A percentile compares a stretch with the other conserved stretches of the same genome.
phyloP scores from a whole-genome alignment of 768 basidiomycete species.

The Tulasnella sp. region DNA sequence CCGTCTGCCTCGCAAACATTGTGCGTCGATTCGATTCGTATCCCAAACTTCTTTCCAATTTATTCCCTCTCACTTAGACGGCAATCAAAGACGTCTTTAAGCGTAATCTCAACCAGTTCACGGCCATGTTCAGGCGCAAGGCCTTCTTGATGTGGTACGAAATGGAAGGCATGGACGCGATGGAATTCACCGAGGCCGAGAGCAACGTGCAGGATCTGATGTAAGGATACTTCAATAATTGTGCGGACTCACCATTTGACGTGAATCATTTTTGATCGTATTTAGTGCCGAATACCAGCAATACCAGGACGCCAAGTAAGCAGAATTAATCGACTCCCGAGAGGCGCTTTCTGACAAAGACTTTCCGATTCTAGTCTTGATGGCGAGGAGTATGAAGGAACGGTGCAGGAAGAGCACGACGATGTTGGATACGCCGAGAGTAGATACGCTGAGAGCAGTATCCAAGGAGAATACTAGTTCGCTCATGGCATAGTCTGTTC shows the following conservation, averaged over 20 bases:
- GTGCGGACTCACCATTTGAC: slow-evolving; percentile 2
- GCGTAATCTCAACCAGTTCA: slow-evolving; percentile 59
- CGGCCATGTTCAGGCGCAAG: slow-evolving; percentile 67
- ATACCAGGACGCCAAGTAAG: slow-evolving; percentile 18
- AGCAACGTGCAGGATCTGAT: slow-evolving; percentile 71
- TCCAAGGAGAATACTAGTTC: slow-evolving; percentile 6
- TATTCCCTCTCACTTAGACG: slow-evolving; percentile 15
- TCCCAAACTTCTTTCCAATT: background rate
- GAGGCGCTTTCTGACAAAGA: background rate
- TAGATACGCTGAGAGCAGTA: slow-evolving; percentile 16
- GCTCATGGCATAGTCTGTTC: background rate
- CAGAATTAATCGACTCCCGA: background rate
- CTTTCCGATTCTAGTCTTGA: slow-evolving; percentile 8
- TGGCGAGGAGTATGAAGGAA: slow-evolving; percentile 10
- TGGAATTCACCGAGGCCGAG: slow-evolving; percentile 80
- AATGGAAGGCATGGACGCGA: slow-evolving; percentile 79
- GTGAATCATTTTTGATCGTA: background rate
- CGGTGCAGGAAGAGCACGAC: background rate
- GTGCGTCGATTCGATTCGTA: background rate
- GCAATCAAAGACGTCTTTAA: slow-evolving; percentile 80
- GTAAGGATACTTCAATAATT: slow-evolving; percentile 37
- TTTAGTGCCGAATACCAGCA: slow-evolving; percentile 16
- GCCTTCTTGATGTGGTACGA: slow-evolving; percentile 48
- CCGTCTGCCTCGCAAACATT: slow-evolving; percentile 62
- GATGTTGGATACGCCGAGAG: slow-evolving; percentile 15